Evolutionary conservation across 208 protist species (phyloP), one percentile per base, ranked within the genome.

Genomic region (Borovskyia barvae): DNA sequence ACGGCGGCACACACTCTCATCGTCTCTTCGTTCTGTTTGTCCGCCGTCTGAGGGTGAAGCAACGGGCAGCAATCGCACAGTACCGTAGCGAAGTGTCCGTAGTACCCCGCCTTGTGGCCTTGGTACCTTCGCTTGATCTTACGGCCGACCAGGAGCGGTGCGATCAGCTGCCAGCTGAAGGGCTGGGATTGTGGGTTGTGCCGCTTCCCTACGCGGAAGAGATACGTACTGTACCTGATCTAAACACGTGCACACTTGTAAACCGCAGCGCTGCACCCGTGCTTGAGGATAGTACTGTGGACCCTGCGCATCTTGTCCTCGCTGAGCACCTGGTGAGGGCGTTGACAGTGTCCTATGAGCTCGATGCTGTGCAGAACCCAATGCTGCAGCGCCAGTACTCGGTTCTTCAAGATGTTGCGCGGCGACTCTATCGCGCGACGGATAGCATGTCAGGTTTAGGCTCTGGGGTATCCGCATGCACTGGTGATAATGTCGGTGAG

Each of bases 131-230:
- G 11, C 57, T 64, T 15, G 62, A 77, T 43, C 51, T 51, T 32
- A 40, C 17, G 8, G 19, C 20, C 28, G 17, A 65, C 14, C 51
- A 36, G 11, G 58, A 45, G 40, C 37, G 35, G 43, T 49, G 37
- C 25, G 24, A 30, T 33, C 57, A 62, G 66, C 36, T 66, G 19
- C 76, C 81, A 5, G 71, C 64, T 25, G 57, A 89, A 37, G 84
- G 85, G 30, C 39, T 89, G 45, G 90, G 90, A n/a, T 59, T 96
- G 9, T 86, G 93, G 50, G 55, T 94, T 29, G 66, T 96, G 17
- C 81, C 81, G 17, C 59, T 96, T 11, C 86, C 91, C 11, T 96
- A 85, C 57, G 87, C 86, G 2, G 87, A 94, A 19, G 91, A 92
- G 37, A 47, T 95, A 12, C 75, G 87, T 30, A 24, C 30, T 1